Base-by-base conservation (phyloP, 2,329 filamentous ascomycete species). In the Aspergillus pseudoterreus region DNA sequence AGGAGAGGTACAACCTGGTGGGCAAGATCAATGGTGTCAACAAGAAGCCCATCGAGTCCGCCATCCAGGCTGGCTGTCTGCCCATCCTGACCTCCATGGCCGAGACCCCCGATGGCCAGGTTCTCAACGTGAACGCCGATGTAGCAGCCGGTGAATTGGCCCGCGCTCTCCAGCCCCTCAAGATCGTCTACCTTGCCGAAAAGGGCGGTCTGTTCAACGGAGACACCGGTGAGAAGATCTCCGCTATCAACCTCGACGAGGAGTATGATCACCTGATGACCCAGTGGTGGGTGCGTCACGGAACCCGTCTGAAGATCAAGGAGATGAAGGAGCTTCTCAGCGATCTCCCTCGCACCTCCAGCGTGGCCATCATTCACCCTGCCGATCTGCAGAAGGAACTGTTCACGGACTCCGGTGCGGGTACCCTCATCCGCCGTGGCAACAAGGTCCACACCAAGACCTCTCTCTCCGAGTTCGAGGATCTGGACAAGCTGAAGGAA, bases 111-210 rank as follows among this genome's bases (percentile, higher is more conserved):
- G 91, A 96, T 57, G 94, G 94, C 8, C 90, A 92, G 71, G 85
- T 97, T 47, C 81, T 99, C 57, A 99, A 99, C 67, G 94, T 99
- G 70, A 99, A 99, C 66, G 94, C 94, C 33, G 94, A 99, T 72
- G 92, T 96, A 55, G 92, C 92, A 33, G 94, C 94, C 27, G 92
- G 92, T 58, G 92, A 96, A 75, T 80, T 99, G 55, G 92, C 94
- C 21, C 86, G 90, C 54, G 84, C 88, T 51, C 78, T 99, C 49
- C 86, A 97, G 73, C 94, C 94, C 22, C 78, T 97, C 64, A 99
- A 99, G 83, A 92, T 97, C 55, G 92, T 99, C 54, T 99, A 96
- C 71, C 81, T 97, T n/a, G 95, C 91, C 4, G 94, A 99, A 77
- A 97, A 97, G 81, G 94, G 94, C 45, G 94, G 92, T 6, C 77